Percentiles rank a stretch among this genome's conserved stretches.
Conservation (phyloP, 176 grass and related monocot species). For the Triticum timopheevii region DNA sequence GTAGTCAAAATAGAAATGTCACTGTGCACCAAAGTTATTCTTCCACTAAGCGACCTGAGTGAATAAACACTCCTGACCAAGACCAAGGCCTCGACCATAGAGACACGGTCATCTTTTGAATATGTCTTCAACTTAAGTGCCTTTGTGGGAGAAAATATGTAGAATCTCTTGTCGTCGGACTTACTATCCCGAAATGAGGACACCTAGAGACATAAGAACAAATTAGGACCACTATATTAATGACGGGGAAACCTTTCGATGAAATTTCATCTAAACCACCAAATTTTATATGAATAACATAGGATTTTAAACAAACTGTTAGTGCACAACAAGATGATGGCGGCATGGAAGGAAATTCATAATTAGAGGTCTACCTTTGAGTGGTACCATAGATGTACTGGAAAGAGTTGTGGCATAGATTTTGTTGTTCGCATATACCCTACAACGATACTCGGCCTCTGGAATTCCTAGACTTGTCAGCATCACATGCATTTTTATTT, state of each 20-base stretch:
- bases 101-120: conserved; percentile 58
- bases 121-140: conserved; percentile 61
- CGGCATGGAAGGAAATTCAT: too few species aligned
- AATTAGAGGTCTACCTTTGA: too few species aligned
- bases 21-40: conserved; percentile 47
- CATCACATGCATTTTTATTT: too few species aligned
- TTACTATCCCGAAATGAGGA: conserved; percentile 75
- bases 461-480: too few species aligned
- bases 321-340: too few species aligned
- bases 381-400: too few species aligned
- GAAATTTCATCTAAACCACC: too few species aligned
- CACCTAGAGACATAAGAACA: conserved; percentile 45
- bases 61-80: conserved; percentile 63
- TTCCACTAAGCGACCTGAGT: conserved; percentile 49
- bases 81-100: conserved; percentile 65
- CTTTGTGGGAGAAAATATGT: conserved; percentile 83
- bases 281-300: too few species aligned
- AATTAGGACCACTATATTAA: conserved; percentile 19
- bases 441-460: too few species aligned
- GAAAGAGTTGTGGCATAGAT: too few species aligned
- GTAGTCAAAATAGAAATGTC: conserved; percentile 56
- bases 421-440: too few species aligned
- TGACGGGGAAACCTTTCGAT: not conserved
- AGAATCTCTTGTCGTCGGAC: conserved; percentile 70
- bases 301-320: too few species aligned